Base-by-base conservation (phyloP, 306 rosid species). In the Pachyrhizus erosus region DNA sequence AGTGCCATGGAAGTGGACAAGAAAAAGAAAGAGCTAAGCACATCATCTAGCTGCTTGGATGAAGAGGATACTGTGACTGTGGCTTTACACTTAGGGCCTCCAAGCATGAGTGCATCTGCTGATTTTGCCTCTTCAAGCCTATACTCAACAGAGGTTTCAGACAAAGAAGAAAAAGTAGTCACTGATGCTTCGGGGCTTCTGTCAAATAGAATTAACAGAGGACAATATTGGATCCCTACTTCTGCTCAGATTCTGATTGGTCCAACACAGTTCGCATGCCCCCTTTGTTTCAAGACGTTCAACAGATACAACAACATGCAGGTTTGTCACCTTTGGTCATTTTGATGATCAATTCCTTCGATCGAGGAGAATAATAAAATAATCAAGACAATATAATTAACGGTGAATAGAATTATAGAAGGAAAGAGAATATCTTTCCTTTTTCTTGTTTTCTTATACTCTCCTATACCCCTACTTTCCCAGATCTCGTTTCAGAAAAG, bases 231-330 rank as follows among this genome's bases (percentile, higher is more conserved):
- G 98, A 94, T 94, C 91, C 98, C 98, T 42, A 91, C 97, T 17
- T 96, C 98, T n/a, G 52, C 97, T 80, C 98, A 94, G 84, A 94
- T 94, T 85, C 80, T 92, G 74, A 94, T 93, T 71, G 98, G 98
- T 76, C 97, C 97, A 57, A 94, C 98, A 12, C 98, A 91, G 84
- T 94, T 92, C 78, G 87, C 97, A 55, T 94, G 98, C 72, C 97
- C 97, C 49, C 98, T 94, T 87, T 94, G 98, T 85, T 90, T 89
- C 92, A 94, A 94, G 84, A 91, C 98, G 70, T 94, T 94, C 90
- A 94, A 94, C 72, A 90, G 98, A 92, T 94, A 92, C 88, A 94
- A 94, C 77, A 94, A 94, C 90, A 91, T 94, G 97, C 98, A 94
- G 98, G 98, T 84, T 86, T 83, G 74, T 40, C 54, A 40, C 31